Conservation (phyloP, 371 early-diverging fungal species). For the Enteropsectra breve region DNA sequence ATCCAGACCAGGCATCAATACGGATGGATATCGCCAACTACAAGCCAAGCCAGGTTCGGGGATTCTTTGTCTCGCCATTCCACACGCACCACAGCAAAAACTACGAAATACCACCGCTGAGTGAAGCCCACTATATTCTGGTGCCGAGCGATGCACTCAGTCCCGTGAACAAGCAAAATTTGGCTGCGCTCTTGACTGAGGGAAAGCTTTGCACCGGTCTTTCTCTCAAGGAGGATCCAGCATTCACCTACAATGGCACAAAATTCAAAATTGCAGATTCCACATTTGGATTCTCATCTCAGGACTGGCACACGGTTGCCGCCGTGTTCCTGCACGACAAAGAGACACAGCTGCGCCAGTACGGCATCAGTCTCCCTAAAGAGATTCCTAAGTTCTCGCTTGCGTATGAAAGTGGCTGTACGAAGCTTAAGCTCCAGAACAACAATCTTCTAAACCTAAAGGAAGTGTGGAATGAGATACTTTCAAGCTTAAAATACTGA, state of each 20-base stretch:
- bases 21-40: slow-evolving; percentile 8
- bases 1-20: slow-evolving; percentile 5
- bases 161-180: not conserved
- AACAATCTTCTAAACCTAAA: too few relatives aligned
- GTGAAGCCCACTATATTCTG: slow-evolving; percentile 8
- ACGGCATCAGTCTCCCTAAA: not conserved
- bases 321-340: slow-evolving; percentile 10
- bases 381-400: too few relatives aligned
- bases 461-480: too few relatives aligned
- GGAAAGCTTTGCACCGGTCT: not conserved
- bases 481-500: too few relatives aligned
- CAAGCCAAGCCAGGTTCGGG: not conserved
- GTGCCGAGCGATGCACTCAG: not conserved
- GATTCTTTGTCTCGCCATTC: not conserved
- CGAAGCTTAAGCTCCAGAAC: too few relatives aligned
- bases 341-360: not conserved
- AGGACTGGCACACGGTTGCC: slow-evolving; percentile 21
- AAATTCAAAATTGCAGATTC: slow-evolving; percentile 8
- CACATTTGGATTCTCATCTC: not conserved
- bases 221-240: not conserved
- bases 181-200: slow-evolving; percentile 1
- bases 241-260: not conserved
- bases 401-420: too few relatives aligned
- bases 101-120: slow-evolving; percentile 7
- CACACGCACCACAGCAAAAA: not conserved